Conservation (phyloP, 306 rosid species). For the Sphenostylis stenocarpa region DNA sequence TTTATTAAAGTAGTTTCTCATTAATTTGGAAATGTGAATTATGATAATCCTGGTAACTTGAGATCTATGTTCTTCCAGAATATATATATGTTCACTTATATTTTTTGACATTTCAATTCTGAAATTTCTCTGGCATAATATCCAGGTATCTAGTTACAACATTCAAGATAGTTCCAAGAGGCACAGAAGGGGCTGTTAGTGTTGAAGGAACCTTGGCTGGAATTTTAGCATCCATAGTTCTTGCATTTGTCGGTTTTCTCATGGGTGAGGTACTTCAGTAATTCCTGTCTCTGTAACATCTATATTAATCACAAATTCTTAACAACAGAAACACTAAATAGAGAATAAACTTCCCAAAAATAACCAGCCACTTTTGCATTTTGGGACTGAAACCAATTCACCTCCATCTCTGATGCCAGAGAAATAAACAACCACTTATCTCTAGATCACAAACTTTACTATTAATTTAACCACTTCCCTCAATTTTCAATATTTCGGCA, state of each 20-base stretch:
- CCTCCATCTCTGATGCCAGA: background rate
- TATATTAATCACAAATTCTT: background rate
- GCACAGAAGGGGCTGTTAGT: conserved; percentile 98
- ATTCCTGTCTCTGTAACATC: background rate
- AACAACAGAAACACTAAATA: background rate
- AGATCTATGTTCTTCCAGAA: background rate
- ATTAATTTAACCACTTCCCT: too few species aligned
- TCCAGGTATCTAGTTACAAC: conserved; percentile 89
- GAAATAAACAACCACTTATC: background rate
- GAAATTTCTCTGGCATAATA: conserved; percentile 18
- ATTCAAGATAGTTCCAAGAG: conserved; percentile 91
- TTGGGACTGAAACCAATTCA: background rate
- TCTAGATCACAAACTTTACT: background rate
- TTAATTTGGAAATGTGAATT: background rate
- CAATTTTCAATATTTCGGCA: background rate
- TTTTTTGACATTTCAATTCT: background rate
- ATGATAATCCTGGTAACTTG: background rate
- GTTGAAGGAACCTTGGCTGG: conserved; percentile 95
- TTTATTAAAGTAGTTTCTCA: background rate
- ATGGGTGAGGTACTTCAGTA: conserved; percentile 67
- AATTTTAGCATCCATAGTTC: conserved; percentile 71
- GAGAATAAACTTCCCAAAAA: too few species aligned
- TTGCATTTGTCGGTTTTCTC: conserved; percentile 65
- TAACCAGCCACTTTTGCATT: background rate
- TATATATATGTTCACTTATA: background rate